phyloP scores from a whole-genome alignment of 306 rosid species.

The Astragalus membranaceus region DNA sequence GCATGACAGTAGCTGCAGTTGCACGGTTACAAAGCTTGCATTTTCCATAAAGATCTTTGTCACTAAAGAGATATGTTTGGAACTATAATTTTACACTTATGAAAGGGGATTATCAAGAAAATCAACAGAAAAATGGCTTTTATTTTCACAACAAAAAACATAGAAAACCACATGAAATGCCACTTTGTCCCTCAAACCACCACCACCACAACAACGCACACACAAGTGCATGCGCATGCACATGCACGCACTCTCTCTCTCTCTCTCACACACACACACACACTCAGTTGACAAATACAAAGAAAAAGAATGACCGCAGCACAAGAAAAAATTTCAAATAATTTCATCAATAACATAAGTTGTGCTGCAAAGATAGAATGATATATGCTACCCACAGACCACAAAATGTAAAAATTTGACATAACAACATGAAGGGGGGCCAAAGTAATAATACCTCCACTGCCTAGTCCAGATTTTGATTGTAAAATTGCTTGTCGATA shows the following conservation, averaged over 20 bases:
- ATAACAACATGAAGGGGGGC: neutral
- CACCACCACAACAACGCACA: neutral
- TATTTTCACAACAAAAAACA: neutral
- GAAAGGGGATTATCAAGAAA: neutral
- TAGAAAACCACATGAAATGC: neutral
- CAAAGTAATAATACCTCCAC: constrained; percentile 43
- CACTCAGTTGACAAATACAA: too few relatives aligned
- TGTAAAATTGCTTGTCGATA: constrained; percentile 75
- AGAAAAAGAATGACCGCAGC: neutral
- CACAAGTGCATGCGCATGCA: neutral
- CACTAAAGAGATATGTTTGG: neutral
- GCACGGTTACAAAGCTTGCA: neutral
- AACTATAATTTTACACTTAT: neutral
- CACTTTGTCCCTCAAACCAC: constrained; percentile 5
- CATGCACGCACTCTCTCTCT: neutral
- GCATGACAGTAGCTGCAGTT: neutral
- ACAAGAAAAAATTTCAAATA: neutral
- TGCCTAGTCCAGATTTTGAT: constrained; percentile 64
- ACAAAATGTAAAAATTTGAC: neutral
- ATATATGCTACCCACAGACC: neutral
- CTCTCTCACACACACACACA: too few relatives aligned
- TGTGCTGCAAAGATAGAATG: neutral
- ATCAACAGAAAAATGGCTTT: neutral
- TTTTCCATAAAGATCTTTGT: neutral
- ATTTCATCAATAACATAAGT: neutral